phyloP scores from a whole-genome alignment of 2,329 filamentous ascomycete species.

The Neoscytalidium dimidiatum region DNA sequence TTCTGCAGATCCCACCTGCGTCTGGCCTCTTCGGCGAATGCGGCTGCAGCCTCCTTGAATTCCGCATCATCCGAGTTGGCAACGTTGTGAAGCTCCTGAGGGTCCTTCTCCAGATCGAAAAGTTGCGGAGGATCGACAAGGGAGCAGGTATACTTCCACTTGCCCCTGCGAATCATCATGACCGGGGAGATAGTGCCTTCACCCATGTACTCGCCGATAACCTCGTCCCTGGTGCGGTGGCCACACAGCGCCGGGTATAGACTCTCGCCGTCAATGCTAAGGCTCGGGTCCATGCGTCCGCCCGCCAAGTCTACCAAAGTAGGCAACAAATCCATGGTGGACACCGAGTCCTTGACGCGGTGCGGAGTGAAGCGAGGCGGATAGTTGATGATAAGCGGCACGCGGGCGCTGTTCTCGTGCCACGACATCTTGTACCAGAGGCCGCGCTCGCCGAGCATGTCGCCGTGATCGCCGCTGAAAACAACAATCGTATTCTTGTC shows the following conservation, averaged over 20 bases:
- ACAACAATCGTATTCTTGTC: slow-evolving; percentile 86
- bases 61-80: slow-evolving; percentile 45
- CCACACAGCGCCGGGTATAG: slow-evolving; percentile 76
- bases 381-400: slow-evolving; percentile 83
- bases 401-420: slow-evolving; percentile 87
- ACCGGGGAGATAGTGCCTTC: slow-evolving; percentile 87
- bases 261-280: slow-evolving; percentile 86
- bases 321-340: slow-evolving; percentile 85
- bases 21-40: slow-evolving; percentile 73
- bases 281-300: slow-evolving; percentile 64
- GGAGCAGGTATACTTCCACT: slow-evolving; percentile 90
- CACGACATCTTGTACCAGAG: slow-evolving; percentile 99
- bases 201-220: slow-evolving; percentile 93
- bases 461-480: slow-evolving; percentile 91
- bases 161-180: slow-evolving; percentile 89
- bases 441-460: slow-evolving; percentile 91
- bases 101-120: slow-evolving; percentile 76
- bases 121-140: slow-evolving; percentile 82
- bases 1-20: slow-evolving; percentile 78
- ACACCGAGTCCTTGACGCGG: slow-evolving; percentile 80
- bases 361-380: slow-evolving; percentile 74
- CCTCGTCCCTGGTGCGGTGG: slow-evolving; percentile 62
- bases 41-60: slow-evolving; percentile 47
- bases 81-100: slow-evolving; percentile 75
- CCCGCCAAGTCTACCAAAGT: slow-evolving; percentile 84